A percentile compares a stretch with the other conserved stretches of the same genome.
These are phyloP conservation scores for Tetrahymena elliotti DNA, from an alignment of 73 alveolate genomes.

Conservation along the genomic window DNA sequence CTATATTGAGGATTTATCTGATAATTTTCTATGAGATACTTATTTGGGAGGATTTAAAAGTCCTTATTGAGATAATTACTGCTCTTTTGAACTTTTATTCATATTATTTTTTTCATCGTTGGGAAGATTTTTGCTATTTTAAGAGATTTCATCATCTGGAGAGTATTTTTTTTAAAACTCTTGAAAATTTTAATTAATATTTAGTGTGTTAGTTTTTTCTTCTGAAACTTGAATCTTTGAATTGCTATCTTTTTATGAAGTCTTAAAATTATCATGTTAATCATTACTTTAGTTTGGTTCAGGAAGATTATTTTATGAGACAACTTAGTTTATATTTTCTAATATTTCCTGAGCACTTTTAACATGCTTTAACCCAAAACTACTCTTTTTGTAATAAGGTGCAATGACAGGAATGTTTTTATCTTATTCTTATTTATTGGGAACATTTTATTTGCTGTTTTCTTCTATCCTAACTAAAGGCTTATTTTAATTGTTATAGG, in stretches of 20 bases:
- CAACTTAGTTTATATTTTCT: background rate
- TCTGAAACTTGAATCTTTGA: no score
- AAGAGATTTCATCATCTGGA: background rate
- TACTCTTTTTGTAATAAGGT: background rate
- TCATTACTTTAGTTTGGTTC: background rate
- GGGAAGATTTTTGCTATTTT: background rate
- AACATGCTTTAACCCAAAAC: background rate
- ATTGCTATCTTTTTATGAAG: background rate
- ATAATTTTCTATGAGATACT: background rate
- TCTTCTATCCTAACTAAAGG: background rate
- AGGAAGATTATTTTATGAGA: background rate
- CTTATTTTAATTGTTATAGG: background rate
- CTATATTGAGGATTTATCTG: background rate
- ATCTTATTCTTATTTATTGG: background rate
- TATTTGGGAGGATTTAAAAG: background rate
- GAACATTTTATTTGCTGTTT: background rate
- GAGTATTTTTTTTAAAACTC: no score
- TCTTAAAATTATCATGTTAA: background rate
- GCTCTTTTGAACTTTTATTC: background rate
- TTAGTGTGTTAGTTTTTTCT: background rate
- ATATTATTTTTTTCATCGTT: background rate
- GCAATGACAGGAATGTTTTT: background rate
- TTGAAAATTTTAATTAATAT: no score
- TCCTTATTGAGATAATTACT: background rate
- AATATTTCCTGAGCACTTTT: background rate